Percentiles rank a stretch among this genome's conserved stretches.
These are phyloP conservation scores for Cutaneotrichosporon sp. DNA, from an alignment of 1,284 basidiomycete species.

Conservation along the genomic window DNA sequence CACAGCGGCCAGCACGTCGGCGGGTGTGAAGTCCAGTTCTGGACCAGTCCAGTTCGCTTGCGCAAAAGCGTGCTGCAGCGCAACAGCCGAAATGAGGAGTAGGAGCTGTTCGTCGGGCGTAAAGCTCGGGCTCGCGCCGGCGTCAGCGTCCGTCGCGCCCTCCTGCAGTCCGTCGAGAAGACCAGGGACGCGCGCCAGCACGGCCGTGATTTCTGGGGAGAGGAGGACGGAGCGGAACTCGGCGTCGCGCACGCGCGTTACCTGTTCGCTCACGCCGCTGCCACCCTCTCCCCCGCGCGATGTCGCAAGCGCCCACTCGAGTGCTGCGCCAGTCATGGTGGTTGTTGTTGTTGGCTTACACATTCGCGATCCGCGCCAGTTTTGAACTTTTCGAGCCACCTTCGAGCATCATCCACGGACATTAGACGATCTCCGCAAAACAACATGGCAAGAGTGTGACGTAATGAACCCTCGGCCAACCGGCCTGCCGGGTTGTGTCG, in stretches of 20 bases:
- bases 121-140: not conserved
- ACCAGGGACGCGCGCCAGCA: slow-evolving; percentile 25
- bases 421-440: slow-evolving; percentile 6
- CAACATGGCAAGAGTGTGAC: not conserved
- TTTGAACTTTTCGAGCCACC: slow-evolving; percentile 21
- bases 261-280: slow-evolving; percentile 24
- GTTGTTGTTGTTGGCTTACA: slow-evolving; percentile 3
- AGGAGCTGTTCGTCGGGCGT: slow-evolving; percentile 51
- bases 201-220: slow-evolving; percentile 24
- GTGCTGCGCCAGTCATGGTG: slow-evolving; percentile 21
- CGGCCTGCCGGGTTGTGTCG: too few species aligned
- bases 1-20: slow-evolving; percentile 53
- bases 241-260: slow-evolving; percentile 31
- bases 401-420: slow-evolving; percentile 9
- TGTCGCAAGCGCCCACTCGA: slow-evolving; percentile 29
- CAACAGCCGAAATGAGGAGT: slow-evolving; percentile 65
- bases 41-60: slow-evolving; percentile 98
- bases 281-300: not conserved
- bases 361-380: not conserved
- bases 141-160: slow-evolving; percentile 1
- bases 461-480: not conserved
- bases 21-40: slow-evolving; percentile 58
- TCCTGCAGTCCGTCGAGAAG: slow-evolving; percentile 27
- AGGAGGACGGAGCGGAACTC: slow-evolving; percentile 42
- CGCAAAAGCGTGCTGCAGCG: slow-evolving; percentile 80